Percentiles rank a stretch among this genome's conserved stretches.
Conservation (phyloP, 345 rosid species). For the Salix dunnii region DNA sequence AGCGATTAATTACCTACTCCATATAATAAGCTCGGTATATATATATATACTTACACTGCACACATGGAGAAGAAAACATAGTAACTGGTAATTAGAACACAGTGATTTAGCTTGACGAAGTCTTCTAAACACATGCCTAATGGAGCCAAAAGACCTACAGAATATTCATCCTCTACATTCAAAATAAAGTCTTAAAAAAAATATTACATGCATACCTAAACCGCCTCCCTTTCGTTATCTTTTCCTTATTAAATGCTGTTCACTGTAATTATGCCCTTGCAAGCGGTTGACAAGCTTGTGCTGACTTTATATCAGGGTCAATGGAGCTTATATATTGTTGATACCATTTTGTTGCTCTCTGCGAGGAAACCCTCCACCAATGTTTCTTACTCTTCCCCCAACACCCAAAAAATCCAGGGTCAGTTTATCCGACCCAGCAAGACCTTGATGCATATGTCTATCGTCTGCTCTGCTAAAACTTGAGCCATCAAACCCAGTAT, state of each 20-base stretch:
- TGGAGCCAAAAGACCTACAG: background rate
- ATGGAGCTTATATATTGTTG: constrained; percentile 15
- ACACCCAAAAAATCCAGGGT: constrained; percentile 26
- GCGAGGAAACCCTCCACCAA: constrained; percentile 23
- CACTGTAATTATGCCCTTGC: constrained; percentile 12
- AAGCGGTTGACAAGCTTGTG: constrained; percentile 21
- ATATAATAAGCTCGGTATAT: background rate
- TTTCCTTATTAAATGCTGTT: background rate
- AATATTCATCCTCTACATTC: background rate
- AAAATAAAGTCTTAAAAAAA: background rate
- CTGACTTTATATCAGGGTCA: constrained; percentile 26
- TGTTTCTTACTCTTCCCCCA: constrained; percentile 26
- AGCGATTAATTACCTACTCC: background rate
- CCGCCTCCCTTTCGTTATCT: background rate
- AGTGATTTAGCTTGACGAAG: background rate
- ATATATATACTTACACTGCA: background rate
- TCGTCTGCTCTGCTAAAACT: constrained; percentile 7
- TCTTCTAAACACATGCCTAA: background rate
- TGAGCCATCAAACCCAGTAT: constrained; percentile 3
- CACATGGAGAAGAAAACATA: background rate
- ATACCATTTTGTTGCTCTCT: constrained; percentile 7
- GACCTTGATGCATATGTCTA: constrained; percentile 14
- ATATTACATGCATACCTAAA: constrained; percentile 8
- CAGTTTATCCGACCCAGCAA: constrained; percentile 10
- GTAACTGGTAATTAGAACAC: background rate